A percentile compares a stretch with the other conserved stretches of the same genome.
Evolutionary conservation across 2,329 filamentous ascomycete genomes (phyloP).

Genomic region (Pyricularia grisea): DNA sequence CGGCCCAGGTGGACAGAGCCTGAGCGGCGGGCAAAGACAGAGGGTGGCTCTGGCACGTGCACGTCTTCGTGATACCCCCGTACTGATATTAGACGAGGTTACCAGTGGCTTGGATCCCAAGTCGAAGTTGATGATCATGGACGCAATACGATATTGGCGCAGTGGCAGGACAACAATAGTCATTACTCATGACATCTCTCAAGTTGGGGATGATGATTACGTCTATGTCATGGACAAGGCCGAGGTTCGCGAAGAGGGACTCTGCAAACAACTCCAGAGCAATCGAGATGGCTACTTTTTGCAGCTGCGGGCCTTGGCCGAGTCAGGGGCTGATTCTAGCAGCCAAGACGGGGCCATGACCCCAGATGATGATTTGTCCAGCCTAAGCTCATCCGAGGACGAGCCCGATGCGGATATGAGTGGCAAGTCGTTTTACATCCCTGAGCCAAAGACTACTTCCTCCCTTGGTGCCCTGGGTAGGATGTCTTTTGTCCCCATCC

Average conservation of each 20-base stretch:
- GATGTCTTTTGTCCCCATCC: slow-evolving; percentile 2
- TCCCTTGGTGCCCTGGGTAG: background rate
- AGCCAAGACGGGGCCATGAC: background rate
- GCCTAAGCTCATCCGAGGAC: background rate
- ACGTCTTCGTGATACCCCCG: slow-evolving; percentile 62
- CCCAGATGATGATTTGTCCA: background rate
- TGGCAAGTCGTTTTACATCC: background rate
- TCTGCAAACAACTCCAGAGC: slow-evolving; percentile 23
- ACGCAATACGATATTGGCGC: slow-evolving; percentile 69
- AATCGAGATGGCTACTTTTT: background rate
- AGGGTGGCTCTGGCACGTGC: slow-evolving; percentile 73
- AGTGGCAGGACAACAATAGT: slow-evolving; percentile 78
- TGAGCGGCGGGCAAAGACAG: slow-evolving; percentile 83
- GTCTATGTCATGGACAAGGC: slow-evolving; percentile 72
- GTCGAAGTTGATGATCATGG: slow-evolving; percentile 59
- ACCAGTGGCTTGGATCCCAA: slow-evolving; percentile 78
- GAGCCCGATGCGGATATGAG: background rate
- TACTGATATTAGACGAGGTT: slow-evolving; percentile 81
- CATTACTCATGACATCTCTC: slow-evolving; percentile 80
- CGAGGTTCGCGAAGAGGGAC: slow-evolving; percentile 58
- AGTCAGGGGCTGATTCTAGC: background rate
- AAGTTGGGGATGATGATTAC: slow-evolving; percentile 65
- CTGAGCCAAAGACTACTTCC: background rate
- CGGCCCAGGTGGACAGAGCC: slow-evolving; percentile 55
- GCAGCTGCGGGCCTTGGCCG: background rate